phyloP scores from a whole-genome alignment of 345 rosid genomes.

The Boechera stricta region DNA sequence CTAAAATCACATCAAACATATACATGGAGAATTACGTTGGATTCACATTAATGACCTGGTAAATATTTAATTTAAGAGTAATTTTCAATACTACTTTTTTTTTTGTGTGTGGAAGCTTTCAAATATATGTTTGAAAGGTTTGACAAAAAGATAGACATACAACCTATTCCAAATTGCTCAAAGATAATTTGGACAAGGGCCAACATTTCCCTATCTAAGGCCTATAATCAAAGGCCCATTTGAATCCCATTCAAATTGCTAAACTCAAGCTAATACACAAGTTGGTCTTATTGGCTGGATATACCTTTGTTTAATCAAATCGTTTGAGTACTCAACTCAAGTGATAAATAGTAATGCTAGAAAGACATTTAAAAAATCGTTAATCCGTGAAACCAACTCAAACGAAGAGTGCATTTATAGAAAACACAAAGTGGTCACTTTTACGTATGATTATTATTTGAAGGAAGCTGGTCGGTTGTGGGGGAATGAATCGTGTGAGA shows the following conservation, averaged over 20 bases:
- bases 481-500: slow-evolving; percentile 40
- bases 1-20: background rate
- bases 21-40: no score
- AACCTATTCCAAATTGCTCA: background rate
- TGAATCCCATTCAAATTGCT: background rate
- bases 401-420: slow-evolving; percentile 20
- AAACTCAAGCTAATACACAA: background rate
- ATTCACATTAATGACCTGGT: background rate
- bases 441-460: slow-evolving; percentile 26
- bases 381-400: slow-evolving; percentile 21
- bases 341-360: slow-evolving; percentile 16
- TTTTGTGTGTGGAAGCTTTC: background rate
- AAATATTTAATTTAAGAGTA: background rate
- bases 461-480: slow-evolving; percentile 43
- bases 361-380: slow-evolving; percentile 6
- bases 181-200: background rate
- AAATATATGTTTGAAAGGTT: background rate
- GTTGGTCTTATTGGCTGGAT: background rate
- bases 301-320: background rate
- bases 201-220: background rate
- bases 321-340: slow-evolving; percentile 7
- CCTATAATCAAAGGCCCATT: background rate
- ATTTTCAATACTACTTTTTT: background rate
- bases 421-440: slow-evolving; percentile 23
- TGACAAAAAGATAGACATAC: background rate